phyloP scores from a whole-genome alignment of 768 basidiomycete species.

The Artomyces pyxidatus region DNA sequence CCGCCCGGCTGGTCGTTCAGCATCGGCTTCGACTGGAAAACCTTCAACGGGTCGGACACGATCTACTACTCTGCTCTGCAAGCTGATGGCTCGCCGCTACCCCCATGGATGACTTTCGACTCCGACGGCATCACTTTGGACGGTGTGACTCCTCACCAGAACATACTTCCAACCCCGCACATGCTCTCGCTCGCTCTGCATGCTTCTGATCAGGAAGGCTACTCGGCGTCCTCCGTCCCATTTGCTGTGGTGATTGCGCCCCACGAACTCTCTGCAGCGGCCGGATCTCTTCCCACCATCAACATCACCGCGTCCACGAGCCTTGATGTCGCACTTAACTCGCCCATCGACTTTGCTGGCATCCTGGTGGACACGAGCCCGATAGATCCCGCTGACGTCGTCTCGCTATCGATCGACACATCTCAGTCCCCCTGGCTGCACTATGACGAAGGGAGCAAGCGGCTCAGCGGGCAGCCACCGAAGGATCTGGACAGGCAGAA shows the following conservation, averaged over 20 bases:
- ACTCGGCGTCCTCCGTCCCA: slow-evolving; percentile 45
- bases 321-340: slow-evolving; percentile 45
- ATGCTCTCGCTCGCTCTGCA: slow-evolving; percentile 48
- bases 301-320: slow-evolving; percentile 57
- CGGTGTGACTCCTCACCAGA: slow-evolving; percentile 59
- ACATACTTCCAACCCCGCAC: slow-evolving; percentile 30
- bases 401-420: slow-evolving; percentile 49
- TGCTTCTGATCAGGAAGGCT: slow-evolving; percentile 69
- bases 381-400: slow-evolving; percentile 53
- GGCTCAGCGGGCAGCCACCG: slow-evolving; percentile 60
- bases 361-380: slow-evolving; percentile 54
- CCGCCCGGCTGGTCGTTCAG: slow-evolving; percentile 86
- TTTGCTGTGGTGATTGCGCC: slow-evolving; percentile 63
- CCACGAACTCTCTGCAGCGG: slow-evolving; percentile 54
- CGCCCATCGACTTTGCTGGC: slow-evolving; percentile 52
- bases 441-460: slow-evolving; percentile 47
- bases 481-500: slow-evolving; percentile 26
- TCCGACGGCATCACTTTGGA: slow-evolving; percentile 60
- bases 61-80: slow-evolving; percentile 59
- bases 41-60: slow-evolving; percentile 40
- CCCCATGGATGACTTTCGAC: slow-evolving; percentile 72
- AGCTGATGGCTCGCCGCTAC: slow-evolving; percentile 61
- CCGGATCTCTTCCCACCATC: slow-evolving; percentile 47
- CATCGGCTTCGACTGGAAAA: slow-evolving; percentile 68
- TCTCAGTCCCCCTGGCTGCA: slow-evolving; percentile 47